These are phyloP conservation scores for Saturnispora bothae DNA, from an alignment of 805 yeast genomes.

Conservation along the genomic window DNA sequence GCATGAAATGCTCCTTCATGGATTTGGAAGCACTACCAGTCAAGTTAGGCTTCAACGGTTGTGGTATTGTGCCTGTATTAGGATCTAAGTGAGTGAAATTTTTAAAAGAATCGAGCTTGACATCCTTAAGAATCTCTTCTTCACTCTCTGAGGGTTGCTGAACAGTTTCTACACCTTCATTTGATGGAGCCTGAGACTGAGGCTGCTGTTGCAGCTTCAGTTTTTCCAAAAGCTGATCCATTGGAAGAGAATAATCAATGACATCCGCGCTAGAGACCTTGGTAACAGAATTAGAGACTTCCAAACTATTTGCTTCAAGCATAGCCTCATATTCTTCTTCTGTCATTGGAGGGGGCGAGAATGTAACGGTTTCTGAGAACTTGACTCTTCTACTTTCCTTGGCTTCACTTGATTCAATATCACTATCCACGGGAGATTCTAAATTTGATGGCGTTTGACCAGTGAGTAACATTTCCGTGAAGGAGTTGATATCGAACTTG, in stretches of 20 bases:
- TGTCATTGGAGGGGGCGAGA: constrained; percentile 20
- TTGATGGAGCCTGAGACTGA: neutral
- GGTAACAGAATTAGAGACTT: neutral
- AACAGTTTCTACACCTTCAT: constrained; percentile 14
- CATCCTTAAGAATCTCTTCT: constrained; percentile 46
- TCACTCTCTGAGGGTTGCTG: constrained; percentile 39
- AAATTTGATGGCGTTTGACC: constrained; percentile 53
- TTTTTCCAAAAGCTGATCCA: constrained; percentile 57
- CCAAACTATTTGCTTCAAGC: constrained; percentile 12
- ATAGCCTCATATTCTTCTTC: constrained; percentile 6
- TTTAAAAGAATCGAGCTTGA: constrained; percentile 12
- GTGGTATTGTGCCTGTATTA: constrained; percentile 9
- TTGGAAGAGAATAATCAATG: constrained; percentile 58
- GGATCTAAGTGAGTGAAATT: constrained; percentile 11
- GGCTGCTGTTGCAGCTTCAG: constrained; percentile 23
- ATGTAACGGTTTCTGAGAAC: constrained; percentile 55
- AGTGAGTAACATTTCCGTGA: constrained; percentile 73
- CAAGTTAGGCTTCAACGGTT: constrained; percentile 37
- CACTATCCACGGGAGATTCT: constrained; percentile 16
- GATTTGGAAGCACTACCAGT: constrained; percentile 50
- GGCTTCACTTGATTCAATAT: neutral
- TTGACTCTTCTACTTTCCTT: constrained; percentile 45
- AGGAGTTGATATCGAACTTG: constrained; percentile 72
- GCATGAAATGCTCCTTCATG: constrained; percentile 22
- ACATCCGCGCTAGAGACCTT: constrained; percentile 6